Percentiles rank a stretch among this genome's conserved stretches.
Conservation (phyloP, 768 basidiomycete genomes). For the Russula compacta region DNA sequence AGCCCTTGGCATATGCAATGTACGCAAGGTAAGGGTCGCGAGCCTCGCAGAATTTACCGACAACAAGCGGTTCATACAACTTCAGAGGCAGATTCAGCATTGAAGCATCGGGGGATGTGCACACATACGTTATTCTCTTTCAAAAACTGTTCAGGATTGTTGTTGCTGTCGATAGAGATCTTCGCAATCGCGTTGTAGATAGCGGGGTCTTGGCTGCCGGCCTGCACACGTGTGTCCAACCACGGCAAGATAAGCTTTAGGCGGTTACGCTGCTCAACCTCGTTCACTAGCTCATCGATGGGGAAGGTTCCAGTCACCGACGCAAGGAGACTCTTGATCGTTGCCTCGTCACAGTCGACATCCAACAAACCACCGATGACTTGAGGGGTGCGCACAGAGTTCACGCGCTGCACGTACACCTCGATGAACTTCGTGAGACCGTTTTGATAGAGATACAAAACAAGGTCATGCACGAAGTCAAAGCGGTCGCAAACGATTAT, state of each 20-base stretch:
- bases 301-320: constrained; percentile 97
- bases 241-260: constrained; percentile 96
- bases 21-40: constrained; percentile 98
- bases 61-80: constrained; percentile 94
- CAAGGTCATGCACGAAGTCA: constrained; percentile 98
- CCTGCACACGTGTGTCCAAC: constrained; percentile 88
- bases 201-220: constrained; percentile 89
- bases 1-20: constrained; percentile 98
- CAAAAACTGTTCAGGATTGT: constrained; percentile 94
- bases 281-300: constrained; percentile 93
- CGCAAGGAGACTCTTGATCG: constrained; percentile 88
- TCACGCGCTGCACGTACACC: constrained; percentile 98
- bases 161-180: constrained; percentile 98
- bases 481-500: constrained; percentile 99
- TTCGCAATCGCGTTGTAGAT: constrained; percentile 97
- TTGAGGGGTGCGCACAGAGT: constrained; percentile 93
- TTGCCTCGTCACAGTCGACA: constrained; percentile 94
- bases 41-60: constrained; percentile 98
- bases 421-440: constrained; percentile 95
- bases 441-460: constrained; percentile 97
- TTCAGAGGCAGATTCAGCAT: constrained; percentile 27
- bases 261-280: constrained; percentile 93
- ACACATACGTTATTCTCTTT: constrained; percentile 92
- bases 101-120: background rate
- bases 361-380: constrained; percentile 94